Percentiles rank a stretch among this genome's conserved stretches.
These are phyloP conservation scores for Hura crepitans DNA, from an alignment of 441 rosid species.

Conservation along the genomic window DNA sequence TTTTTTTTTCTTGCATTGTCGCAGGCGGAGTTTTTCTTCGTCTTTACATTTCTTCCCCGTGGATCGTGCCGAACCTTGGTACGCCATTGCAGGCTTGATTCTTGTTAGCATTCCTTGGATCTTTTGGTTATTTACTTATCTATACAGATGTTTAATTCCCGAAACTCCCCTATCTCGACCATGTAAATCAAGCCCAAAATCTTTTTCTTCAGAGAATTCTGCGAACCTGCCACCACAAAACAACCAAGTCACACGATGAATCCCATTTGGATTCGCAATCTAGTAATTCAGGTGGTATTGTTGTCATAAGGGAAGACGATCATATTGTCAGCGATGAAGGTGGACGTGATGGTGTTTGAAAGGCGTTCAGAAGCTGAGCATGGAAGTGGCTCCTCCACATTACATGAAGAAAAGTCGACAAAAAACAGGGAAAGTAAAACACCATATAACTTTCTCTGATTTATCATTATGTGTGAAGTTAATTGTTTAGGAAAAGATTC, in stretches of 20 bases:
- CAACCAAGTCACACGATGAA: not conserved
- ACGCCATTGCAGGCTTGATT: slow-evolving; percentile 44
- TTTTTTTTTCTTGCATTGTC: slow-evolving; percentile 45
- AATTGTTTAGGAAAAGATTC: too few relatives aligned
- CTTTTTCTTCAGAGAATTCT: not conserved
- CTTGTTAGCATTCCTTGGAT: slow-evolving; percentile 66
- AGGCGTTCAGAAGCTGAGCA: too few relatives aligned
- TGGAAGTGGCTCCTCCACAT: not conserved
- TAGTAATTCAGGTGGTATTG: slow-evolving; percentile 39
- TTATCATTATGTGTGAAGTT: slow-evolving; percentile 8
- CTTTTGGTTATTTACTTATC: slow-evolving; percentile 56
- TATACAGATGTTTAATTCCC: slow-evolving; percentile 47
- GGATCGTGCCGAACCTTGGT: slow-evolving; percentile 32
- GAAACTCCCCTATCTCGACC: not conserved
- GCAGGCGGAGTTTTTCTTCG: slow-evolving; percentile 53
- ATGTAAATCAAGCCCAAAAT: not conserved
- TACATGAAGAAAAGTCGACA: slow-evolving; percentile 17
- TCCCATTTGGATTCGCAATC: slow-evolving; percentile 6
- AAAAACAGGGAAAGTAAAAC: slow-evolving; percentile 25
- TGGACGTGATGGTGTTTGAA: not conserved
- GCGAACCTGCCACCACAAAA: not conserved
- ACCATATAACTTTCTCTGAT: slow-evolving; percentile 23
- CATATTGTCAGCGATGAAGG: not conserved
- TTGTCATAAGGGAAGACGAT: slow-evolving; percentile 33
- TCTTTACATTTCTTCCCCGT: slow-evolving; percentile 42